Evolutionary conservation across 2,329 filamentous ascomycete genomes (phyloP), one percentile per base, ranked within the genome.

Genomic region (Fusarium nisikadoi): DNA sequence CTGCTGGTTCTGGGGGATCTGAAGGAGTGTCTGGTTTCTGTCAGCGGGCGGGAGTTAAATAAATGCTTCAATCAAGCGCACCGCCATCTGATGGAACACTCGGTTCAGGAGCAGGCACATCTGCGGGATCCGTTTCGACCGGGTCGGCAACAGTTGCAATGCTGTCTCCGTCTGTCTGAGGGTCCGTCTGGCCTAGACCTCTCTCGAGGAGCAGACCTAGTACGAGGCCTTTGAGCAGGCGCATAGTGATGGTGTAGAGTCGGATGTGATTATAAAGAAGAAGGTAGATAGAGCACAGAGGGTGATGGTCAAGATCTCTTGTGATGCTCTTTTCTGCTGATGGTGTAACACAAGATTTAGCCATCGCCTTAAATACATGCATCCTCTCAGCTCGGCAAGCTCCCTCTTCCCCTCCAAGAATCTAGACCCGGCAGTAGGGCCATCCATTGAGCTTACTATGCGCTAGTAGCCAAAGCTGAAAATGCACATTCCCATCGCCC

Each of bases 391-490:
- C 49, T 53, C 49, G 5, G 23, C 19, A 53, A 27, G 49, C 49
- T 53, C 27, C 25, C 9, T 39, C 27, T 41, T 35, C 42, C 23
- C 61, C 59, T 64, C 23, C 16, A 3, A 20, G 10, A 25, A 41
- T 65, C 62, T 23, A 41, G 60, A 47, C 60, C 36, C 31, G 29
- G 33, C 20, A 27, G 42, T 35, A 43, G 20, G 23, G 5, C 29
- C 12, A 13, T 25, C 5, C 11, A 17, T 27, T 35, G 16, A 63
- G 36, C 38, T 31, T 47, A 23, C n/a, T 6, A 12, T 31, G 36
- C 49, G 43, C 62, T 65, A 65, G 42, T 41, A 39, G 2, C n/a
- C 12, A 10, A 17, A 65, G 62, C 62, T 65, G 62, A 65, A 65
- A 65, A 47, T 25, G 19, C 14, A 20, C 25, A 57, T 33, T 50